Evolutionary conservation across 1,284 basidiomycete genomes (phyloP).

Genomic region (Trametes sp.): DNA sequence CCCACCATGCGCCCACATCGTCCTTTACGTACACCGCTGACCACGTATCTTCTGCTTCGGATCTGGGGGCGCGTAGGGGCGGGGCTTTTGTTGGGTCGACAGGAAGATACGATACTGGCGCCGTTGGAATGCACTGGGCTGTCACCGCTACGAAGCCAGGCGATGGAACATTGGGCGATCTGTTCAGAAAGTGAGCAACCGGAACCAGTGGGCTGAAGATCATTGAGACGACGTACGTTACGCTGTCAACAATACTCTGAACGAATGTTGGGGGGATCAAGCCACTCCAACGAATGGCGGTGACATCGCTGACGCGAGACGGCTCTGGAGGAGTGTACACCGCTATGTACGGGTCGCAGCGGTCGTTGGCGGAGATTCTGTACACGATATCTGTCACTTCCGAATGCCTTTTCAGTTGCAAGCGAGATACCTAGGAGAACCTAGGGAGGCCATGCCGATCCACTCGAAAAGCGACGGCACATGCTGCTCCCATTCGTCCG

Average conservation of each 20-base stretch:
- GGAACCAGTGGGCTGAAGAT: neutral
- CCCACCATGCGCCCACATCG: slow-evolving; percentile 24
- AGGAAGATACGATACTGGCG: slow-evolving; percentile 36
- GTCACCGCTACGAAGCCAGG: slow-evolving; percentile 32
- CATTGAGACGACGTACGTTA: slow-evolving; percentile 47
- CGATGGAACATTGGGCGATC: slow-evolving; percentile 10
- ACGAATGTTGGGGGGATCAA: slow-evolving; percentile 60
- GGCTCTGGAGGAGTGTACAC: slow-evolving; percentile 55
- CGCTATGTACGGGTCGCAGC: slow-evolving; percentile 54
- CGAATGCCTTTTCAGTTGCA: no score
- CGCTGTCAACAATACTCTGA: slow-evolving; percentile 53
- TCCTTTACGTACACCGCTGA: slow-evolving; percentile 30
- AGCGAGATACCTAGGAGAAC: slow-evolving; percentile 48
- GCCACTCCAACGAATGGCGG: slow-evolving; percentile 65
- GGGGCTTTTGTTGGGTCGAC: slow-evolving; percentile 5
- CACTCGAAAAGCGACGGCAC: slow-evolving; percentile 66
- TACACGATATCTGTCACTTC: neutral
- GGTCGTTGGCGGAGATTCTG: slow-evolving; percentile 50
- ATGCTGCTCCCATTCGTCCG: slow-evolving; percentile 57
- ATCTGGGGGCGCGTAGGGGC: slow-evolving; percentile 30
- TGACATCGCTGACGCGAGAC: slow-evolving; percentile 51
- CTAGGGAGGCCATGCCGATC: slow-evolving; percentile 67
- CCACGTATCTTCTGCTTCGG: slow-evolving; percentile 38
- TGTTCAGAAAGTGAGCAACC: neutral
- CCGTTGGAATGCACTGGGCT: slow-evolving; percentile 30